Conservation (phyloP, 352 stramenopile genomes). For the Pythium oligandrum region DNA sequence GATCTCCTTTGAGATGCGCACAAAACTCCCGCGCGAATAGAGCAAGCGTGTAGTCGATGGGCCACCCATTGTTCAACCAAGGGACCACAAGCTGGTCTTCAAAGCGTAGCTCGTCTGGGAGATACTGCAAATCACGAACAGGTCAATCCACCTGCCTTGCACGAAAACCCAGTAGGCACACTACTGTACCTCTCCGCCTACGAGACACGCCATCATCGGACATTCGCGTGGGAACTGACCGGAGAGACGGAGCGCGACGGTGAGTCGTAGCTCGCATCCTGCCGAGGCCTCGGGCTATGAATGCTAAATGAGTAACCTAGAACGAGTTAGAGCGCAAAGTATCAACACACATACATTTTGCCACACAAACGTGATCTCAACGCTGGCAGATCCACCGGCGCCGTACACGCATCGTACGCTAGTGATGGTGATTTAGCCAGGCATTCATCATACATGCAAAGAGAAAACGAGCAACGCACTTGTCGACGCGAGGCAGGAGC, state of each 20-base stretch:
- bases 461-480: slow-evolving; percentile 15
- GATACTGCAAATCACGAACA: slow-evolving; percentile 20
- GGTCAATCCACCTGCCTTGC: not conserved
- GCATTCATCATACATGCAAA: no score
- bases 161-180: no score
- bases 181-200: slow-evolving; percentile 33
- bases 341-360: slow-evolving; percentile 8
- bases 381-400: slow-evolving; percentile 2
- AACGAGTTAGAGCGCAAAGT: not conserved
- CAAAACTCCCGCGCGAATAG: slow-evolving; percentile 51
- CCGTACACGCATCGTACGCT: slow-evolving; percentile 18
- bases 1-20: slow-evolving; percentile 2
- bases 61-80: slow-evolving; percentile 56
- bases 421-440: not conserved
- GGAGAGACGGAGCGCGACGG: slow-evolving; percentile 39
- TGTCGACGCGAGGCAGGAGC: slow-evolving; percentile 53
- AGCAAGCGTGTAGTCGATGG: slow-evolving; percentile 39
- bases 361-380: slow-evolving; percentile 12
- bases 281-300: slow-evolving; percentile 25
- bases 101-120: slow-evolving; percentile 24
- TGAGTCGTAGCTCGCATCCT: slow-evolving; percentile 31
- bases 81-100: slow-evolving; percentile 33
- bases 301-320: not conserved
- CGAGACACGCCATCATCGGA: slow-evolving; percentile 42
- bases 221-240: slow-evolving; percentile 31